These are phyloP conservation scores for Fusarium sp. DNA, from an alignment of 2,329 filamentous ascomycete species.

Conservation along the genomic window DNA sequence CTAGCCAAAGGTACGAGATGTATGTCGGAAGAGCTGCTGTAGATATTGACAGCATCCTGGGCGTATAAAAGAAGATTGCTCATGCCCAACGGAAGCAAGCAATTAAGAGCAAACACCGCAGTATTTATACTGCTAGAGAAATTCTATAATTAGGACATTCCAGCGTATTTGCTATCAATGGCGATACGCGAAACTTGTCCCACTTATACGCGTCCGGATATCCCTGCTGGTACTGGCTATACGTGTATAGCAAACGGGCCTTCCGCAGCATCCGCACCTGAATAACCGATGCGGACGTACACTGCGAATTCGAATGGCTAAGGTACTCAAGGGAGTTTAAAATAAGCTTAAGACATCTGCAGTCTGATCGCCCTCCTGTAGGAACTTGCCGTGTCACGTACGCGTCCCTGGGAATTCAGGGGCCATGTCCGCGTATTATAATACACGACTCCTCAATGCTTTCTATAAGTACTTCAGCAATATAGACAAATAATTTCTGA, in stretches of 20 bases:
- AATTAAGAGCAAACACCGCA: neutral
- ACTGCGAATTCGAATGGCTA: no score
- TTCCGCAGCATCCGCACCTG: neutral
- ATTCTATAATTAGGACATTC: neutral
- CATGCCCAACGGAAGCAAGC: rapidly evolving
- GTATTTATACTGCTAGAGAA: neutral
- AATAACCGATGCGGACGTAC: rapidly evolving
- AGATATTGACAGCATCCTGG: neutral
- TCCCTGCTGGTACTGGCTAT: neutral
- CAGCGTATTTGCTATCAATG: neutral
- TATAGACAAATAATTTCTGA: rapidly evolving
- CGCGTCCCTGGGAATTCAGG: neutral
- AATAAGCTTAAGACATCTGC: neutral
- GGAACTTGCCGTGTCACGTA: neutral
- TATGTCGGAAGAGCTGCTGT: no score
- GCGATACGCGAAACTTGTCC: neutral
- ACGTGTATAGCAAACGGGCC: neutral
- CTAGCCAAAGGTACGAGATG: neutral
- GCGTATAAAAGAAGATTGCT: rapidly evolving
- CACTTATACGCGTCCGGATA: neutral
- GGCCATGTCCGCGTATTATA: neutral
- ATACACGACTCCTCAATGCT: neutral
- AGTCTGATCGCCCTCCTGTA: neutral
- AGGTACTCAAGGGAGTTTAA: no score
- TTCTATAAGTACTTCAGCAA: neutral